These are phyloP conservation scores for Rosa lucieae DNA, from an alignment of 306 rosid species.

Conservation along the genomic window DNA sequence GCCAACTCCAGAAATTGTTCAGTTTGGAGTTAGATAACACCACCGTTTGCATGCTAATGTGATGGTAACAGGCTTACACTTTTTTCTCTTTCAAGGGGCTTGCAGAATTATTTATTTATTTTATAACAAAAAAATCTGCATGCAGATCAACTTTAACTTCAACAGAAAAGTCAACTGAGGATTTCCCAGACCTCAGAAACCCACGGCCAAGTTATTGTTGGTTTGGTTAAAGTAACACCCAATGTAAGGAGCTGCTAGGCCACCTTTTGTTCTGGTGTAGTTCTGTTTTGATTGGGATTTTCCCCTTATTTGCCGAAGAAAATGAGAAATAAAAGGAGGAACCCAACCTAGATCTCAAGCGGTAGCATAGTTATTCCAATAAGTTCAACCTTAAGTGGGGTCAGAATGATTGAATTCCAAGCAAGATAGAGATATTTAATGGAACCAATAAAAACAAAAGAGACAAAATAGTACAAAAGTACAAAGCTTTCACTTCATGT, in stretches of 20 bases:
- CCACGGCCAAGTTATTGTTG: not conserved
- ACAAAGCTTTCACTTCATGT: conserved; percentile 23
- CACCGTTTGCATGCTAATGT: not conserved
- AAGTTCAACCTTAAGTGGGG: not conserved
- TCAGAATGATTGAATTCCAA: not conserved
- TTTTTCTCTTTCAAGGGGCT: not conserved
- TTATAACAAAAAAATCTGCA: not conserved
- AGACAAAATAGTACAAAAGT: not conserved
- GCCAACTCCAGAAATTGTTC: not conserved
- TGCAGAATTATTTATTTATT: not conserved
- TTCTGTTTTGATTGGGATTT: not conserved
- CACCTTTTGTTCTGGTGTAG: not conserved
- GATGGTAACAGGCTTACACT: not conserved
- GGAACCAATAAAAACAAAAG: conserved; percentile 7
- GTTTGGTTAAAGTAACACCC: not conserved
- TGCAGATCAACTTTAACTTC: not conserved
- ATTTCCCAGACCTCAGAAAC: not conserved
- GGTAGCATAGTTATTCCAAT: not conserved
- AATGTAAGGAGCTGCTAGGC: not conserved
- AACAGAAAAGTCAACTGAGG: not conserved
- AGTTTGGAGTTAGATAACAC: not conserved
- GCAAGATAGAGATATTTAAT: not conserved
- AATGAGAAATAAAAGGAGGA: not conserved
- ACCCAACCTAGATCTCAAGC: not conserved
- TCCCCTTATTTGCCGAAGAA: not conserved